These are phyloP conservation scores for Melampsora abietis-canadensis DNA, from an alignment of 1,284 basidiomycete species.

Conservation along the genomic window DNA sequence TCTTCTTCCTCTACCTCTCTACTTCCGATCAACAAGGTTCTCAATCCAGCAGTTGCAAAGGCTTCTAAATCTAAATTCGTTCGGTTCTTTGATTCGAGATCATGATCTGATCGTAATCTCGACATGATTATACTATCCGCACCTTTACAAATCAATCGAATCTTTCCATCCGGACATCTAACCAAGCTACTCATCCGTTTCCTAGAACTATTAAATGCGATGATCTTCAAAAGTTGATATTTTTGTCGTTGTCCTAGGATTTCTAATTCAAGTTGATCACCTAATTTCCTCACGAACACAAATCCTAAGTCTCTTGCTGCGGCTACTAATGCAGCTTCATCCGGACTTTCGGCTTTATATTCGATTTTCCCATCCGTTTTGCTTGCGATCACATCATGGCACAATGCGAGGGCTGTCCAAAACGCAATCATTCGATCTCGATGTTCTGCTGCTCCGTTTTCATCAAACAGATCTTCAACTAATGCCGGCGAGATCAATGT, in stretches of 20 bases:
- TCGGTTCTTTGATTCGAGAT: constrained; percentile 68
- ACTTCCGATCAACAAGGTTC: constrained; percentile 87
- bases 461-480: constrained; percentile 69
- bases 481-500: constrained; percentile 84
- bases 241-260: constrained; percentile 83
- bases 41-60: constrained; percentile 86
- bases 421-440: constrained; percentile 72
- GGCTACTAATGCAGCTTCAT: constrained; percentile 88
- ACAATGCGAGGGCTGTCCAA: constrained; percentile 82
- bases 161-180: constrained; percentile 72
- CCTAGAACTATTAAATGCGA: constrained; percentile 89
- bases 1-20: constrained; percentile 76
- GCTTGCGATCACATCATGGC: constrained; percentile 78
- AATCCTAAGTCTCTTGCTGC: constrained; percentile 90
- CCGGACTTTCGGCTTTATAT: constrained; percentile 93
- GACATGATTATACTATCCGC: constrained; percentile 92
- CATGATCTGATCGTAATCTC: constrained; percentile 71
- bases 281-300: constrained; percentile 75
- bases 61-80: constrained; percentile 83
- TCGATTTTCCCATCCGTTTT: constrained; percentile 64
- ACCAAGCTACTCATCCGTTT: constrained; percentile 92
- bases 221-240: constrained; percentile 71
- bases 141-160: constrained; percentile 90
- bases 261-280: constrained; percentile 78
- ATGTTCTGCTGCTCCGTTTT: constrained; percentile 58